Conservation (phyloP, 768 basidiomycete genomes). For the Cyclocybe cylindracea region DNA sequence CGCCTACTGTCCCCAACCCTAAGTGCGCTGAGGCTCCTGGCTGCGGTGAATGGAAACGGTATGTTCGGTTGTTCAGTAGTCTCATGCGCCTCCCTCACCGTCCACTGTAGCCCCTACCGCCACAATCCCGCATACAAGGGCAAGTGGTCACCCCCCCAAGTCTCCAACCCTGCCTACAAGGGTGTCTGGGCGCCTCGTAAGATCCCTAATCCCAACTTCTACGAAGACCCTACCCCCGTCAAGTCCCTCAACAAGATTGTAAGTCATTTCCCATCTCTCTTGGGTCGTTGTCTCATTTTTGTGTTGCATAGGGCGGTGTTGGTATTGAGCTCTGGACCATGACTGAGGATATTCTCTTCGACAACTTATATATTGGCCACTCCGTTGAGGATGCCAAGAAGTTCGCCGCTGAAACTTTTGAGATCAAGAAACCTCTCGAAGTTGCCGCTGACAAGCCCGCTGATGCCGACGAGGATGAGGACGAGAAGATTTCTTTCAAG, state of each 20-base stretch:
- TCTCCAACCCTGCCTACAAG: conserved; percentile 97
- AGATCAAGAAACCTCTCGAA: conserved; percentile 86
- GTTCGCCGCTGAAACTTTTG: conserved; percentile 87
- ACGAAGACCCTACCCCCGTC: conserved; percentile 83
- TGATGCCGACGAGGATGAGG: conserved; percentile 48
- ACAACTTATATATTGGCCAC: conserved; percentile 94
- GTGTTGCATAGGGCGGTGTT: conserved; percentile 68
- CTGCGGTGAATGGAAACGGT: conserved; percentile 94
- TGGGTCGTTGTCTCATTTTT: conserved; percentile 4
- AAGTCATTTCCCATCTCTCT: conserved; percentile 23
- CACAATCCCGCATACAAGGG: conserved; percentile 96
- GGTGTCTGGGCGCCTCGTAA: conserved; percentile 91
- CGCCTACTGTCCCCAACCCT: conserved; percentile 88
- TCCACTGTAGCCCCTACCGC: conserved; percentile 66
- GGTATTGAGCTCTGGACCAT: conserved; percentile 99
- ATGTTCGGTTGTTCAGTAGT: conserved; percentile 12
- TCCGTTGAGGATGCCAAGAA: conserved; percentile 82
- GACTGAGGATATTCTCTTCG: conserved; percentile 93
- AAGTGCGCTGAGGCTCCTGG: conserved; percentile 88
- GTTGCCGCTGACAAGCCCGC: conserved; percentile 58
- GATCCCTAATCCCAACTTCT: conserved; percentile 90
- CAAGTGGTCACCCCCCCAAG: conserved; percentile 94
- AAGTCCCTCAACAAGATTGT: conserved; percentile 87
- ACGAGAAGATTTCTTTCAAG: conserved; percentile 52
- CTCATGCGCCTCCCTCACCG: not conserved